A percentile compares a stretch with the other conserved stretches of the same genome.
Evolutionary conservation across 495 filamentous ascomycete genomes (phyloP).

Genomic region (Corynascus novoguineensis): DNA sequence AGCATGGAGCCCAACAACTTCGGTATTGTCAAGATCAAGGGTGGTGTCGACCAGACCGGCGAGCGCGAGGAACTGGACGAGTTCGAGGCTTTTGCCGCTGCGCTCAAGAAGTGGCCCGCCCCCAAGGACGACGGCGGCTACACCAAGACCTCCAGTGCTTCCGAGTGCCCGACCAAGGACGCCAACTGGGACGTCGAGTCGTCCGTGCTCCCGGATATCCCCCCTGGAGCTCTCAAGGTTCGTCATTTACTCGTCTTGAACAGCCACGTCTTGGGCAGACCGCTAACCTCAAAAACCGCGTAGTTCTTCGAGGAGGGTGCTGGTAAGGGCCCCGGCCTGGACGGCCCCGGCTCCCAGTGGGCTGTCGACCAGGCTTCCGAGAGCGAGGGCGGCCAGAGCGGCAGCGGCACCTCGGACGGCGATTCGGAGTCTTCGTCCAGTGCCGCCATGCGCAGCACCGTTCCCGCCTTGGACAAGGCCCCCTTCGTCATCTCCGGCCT

Average conservation of each 20-base stretch:
- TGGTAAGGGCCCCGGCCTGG: conserved; percentile 66
- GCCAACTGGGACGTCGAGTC: conserved; percentile 66
- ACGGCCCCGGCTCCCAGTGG: conserved; percentile 66
- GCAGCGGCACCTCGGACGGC: conserved; percentile 53
- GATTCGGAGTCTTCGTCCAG: conserved; percentile 27
- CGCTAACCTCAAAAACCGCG: conserved; percentile 22
- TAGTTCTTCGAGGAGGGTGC: conserved; percentile 71
- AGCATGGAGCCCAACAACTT: conserved; percentile 69
- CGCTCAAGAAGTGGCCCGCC: conserved; percentile 56
- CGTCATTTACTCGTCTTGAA: not conserved
- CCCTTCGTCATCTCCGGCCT: conserved; percentile 52
- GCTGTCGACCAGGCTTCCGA: conserved; percentile 48
- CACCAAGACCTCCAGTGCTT: conserved; percentile 58
- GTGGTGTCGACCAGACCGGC: conserved; percentile 34
- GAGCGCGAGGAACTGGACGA: conserved; percentile 27
- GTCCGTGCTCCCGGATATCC: conserved; percentile 68
- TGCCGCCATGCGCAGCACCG: conserved; percentile 37
- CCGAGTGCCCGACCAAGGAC: conserved; percentile 64
- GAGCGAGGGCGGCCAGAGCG: conserved; percentile 28
- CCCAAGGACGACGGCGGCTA: conserved; percentile 74
- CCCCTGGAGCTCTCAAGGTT: conserved; percentile 52
- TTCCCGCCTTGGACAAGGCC: conserved; percentile 45
- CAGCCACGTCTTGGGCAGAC: not conserved
- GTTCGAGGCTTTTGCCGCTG: conserved; percentile 61
- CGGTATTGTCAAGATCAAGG: conserved; percentile 71